These are phyloP conservation scores for Oleoguttula mirabilis DNA, from an alignment of 495 filamentous ascomycete species.

Conservation along the genomic window DNA sequence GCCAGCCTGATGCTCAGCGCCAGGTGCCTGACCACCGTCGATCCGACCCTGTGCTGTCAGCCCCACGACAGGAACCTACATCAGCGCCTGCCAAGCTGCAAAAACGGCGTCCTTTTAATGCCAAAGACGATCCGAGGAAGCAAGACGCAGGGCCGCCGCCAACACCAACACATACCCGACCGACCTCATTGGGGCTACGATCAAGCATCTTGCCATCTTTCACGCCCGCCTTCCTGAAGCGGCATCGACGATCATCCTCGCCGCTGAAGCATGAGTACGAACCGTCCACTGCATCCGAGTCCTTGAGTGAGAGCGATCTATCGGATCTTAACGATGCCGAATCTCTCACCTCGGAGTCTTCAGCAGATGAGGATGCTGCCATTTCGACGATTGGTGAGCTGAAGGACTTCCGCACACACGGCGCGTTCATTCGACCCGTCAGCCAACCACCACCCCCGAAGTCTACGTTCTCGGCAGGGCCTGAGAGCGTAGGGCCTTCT, in stretches of 20 bases:
- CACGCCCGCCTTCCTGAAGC: constrained; percentile 27
- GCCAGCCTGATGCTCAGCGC: not conserved
- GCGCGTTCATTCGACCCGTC: not conserved
- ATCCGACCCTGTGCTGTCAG: not conserved
- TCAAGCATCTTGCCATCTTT: constrained; percentile 28
- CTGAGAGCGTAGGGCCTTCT: constrained; percentile 54
- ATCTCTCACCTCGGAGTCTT: constrained; percentile 34
- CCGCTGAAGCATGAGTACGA: constrained; percentile 97
- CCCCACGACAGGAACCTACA: constrained; percentile 7
- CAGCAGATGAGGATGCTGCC: constrained; percentile 44
- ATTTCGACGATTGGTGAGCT: constrained; percentile 24
- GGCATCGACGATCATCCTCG: constrained; percentile 63
- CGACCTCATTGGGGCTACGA: constrained; percentile 33
- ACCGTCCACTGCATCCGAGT: constrained; percentile 66
- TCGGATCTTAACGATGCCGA: constrained; percentile 22
- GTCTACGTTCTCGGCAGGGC: constrained; percentile 6
- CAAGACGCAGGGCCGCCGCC: constrained; percentile 23
- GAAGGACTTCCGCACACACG: constrained; percentile 16
- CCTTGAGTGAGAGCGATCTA: constrained; percentile 34
- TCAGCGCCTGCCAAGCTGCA: constrained; percentile 31
- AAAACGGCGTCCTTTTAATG: constrained; percentile 17
- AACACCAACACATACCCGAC: not conserved
- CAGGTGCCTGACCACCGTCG: not conserved
- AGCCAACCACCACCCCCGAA: constrained; percentile 2
- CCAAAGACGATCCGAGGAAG: constrained; percentile 5